Evolutionary conservation across 192 early-diverging fungal species (phyloP).

Genomic region (Podila minutissima): DNA sequence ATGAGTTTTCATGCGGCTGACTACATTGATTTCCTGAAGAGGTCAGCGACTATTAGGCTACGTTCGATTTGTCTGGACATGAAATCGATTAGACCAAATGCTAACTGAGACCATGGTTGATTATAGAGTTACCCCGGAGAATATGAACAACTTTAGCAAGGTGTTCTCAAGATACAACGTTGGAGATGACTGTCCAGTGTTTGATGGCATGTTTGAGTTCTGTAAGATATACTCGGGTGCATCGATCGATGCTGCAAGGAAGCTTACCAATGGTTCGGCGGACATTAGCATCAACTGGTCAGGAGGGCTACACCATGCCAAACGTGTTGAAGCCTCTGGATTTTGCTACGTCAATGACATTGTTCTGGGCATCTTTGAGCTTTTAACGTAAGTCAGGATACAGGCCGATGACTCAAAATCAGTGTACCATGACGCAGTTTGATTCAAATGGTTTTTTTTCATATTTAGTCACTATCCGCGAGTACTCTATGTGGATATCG

Average conservation of each 20-base stretch:
- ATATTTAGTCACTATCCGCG: slow-evolving; percentile 71
- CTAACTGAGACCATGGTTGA: too few species aligned
- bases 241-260: slow-evolving; percentile 90
- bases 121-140: slow-evolving; percentile 75
- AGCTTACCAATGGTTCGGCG: slow-evolving; percentile 78
- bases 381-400: slow-evolving; percentile 68
- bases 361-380: slow-evolving; percentile 90
- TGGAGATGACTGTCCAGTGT: slow-evolving; percentile 98
- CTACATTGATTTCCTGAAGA: slow-evolving; percentile 95
- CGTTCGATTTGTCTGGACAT: too few species aligned
- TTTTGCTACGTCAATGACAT: slow-evolving; percentile 99
- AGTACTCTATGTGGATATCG: slow-evolving; percentile 97
- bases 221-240: slow-evolving; percentile 93
- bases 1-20: slow-evolving; percentile 95
- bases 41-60: slow-evolving; percentile 40
- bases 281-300: slow-evolving; percentile 99
- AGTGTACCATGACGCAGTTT: too few species aligned
- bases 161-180: slow-evolving; percentile 85
- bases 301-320: slow-evolving; percentile 96
- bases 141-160: slow-evolving; percentile 65
- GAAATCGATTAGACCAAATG: too few species aligned
- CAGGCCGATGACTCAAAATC: too few species aligned
- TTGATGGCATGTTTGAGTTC: slow-evolving; percentile 97
- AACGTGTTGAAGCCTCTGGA: slow-evolving; percentile 87
- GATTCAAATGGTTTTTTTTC: background rate